These are phyloP conservation scores for Fusarium verrucosum DNA, from an alignment of 2,329 filamentous ascomycete genomes.

Conservation along the genomic window DNA sequence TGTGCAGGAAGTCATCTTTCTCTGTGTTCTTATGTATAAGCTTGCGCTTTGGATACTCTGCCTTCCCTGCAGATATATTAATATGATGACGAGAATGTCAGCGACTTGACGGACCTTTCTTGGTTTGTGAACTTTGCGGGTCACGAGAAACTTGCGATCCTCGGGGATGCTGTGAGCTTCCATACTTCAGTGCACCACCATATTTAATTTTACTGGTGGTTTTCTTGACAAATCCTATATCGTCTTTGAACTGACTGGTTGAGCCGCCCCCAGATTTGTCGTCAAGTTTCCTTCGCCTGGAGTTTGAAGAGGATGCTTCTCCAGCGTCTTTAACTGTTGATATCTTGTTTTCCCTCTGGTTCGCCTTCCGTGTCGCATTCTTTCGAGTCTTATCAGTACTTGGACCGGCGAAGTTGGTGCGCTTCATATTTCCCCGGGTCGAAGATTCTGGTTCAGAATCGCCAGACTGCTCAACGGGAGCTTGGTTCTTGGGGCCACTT, in stretches of 20 bases:
- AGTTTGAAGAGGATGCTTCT: slow-evolving; percentile 8
- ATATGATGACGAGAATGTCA: not conserved
- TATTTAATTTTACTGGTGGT: slow-evolving; percentile 41
- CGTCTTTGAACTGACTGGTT: slow-evolving; percentile 36
- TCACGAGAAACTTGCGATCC: slow-evolving; percentile 26
- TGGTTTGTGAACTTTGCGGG: slow-evolving; percentile 40
- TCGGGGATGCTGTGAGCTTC: slow-evolving; percentile 37
- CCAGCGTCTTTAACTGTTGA: not conserved
- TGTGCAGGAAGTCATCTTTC: slow-evolving; percentile 1
- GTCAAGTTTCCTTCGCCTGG: slow-evolving; percentile 30
- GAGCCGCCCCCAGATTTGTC: slow-evolving; percentile 21
- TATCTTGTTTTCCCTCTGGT: not conserved
- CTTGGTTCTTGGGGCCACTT: not conserved
- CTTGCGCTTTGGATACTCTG: not conserved
- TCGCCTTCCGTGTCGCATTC: slow-evolving; percentile 3
- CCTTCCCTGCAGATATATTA: slow-evolving; percentile 14
- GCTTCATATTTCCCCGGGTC: slow-evolving; percentile 47
- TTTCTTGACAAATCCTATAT: slow-evolving; percentile 40
- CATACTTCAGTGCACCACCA: slow-evolving; percentile 19
- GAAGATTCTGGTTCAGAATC: slow-evolving; percentile 44
- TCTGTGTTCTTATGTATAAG: not conserved
- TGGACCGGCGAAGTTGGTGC: slow-evolving; percentile 45
- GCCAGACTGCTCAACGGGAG: slow-evolving; percentile 17
- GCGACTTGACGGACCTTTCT: slow-evolving; percentile 27
- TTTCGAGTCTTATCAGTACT: slow-evolving; percentile 1